These are phyloP conservation scores for Hymenoscyphus fructigenus DNA, from an alignment of 2,329 filamentous ascomycete species.

Conservation along the genomic window DNA sequence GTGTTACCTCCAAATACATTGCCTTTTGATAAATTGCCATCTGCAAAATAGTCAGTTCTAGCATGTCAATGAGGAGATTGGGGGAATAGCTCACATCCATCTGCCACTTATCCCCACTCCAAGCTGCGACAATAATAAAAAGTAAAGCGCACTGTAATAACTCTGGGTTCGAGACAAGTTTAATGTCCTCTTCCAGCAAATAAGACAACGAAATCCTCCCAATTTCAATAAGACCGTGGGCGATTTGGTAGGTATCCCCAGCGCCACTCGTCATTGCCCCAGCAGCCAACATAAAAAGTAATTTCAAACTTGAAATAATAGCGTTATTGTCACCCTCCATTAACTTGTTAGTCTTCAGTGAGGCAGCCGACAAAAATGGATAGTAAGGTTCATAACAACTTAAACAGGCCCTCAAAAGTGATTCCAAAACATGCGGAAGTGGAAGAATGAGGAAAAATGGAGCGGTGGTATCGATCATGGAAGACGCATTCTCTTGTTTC, in stretches of 20 bases:
- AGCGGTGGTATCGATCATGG: background rate
- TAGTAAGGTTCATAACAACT: background rate
- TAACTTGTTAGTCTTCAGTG: background rate
- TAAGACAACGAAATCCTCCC: background rate
- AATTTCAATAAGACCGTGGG: constrained; percentile 2
- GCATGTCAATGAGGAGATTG: background rate
- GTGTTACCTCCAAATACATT: background rate
- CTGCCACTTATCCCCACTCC: constrained; percentile 7
- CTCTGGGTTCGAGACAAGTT: background rate
- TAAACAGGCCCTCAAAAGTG: background rate
- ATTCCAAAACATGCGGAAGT: background rate
- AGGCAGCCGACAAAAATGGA: background rate
- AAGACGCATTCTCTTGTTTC: background rate
- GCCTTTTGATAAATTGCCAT: constrained; percentile 1
- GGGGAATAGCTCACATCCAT: background rate
- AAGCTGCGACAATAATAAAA: background rate
- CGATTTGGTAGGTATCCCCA: background rate
- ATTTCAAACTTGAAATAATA: background rate
- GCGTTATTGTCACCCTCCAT: background rate
- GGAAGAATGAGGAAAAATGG: constrained; percentile 1
- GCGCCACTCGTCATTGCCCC: background rate
- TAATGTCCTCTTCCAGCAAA: background rate
- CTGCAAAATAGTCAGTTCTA: background rate
- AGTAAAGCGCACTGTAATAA: background rate
- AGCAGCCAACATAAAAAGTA: constrained; percentile 2